Base-by-base conservation (phyloP, 2,329 filamentous ascomycete species). In the Lecanicillium sp. region DNA sequence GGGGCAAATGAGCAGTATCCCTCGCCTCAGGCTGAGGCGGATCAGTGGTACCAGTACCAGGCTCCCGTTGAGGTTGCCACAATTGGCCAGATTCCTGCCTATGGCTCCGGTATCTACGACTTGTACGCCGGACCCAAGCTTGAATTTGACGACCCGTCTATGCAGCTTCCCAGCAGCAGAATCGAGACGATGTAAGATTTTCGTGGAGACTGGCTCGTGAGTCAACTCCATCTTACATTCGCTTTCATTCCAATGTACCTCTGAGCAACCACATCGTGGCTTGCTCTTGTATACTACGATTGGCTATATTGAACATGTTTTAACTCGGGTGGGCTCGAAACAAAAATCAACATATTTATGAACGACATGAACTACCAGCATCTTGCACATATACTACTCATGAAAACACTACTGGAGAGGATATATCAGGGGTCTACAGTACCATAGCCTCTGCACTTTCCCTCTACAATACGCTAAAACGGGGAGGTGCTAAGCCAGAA, bases 41-140 rank as follows among this genome's bases (percentile, higher is more conserved):
- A 71, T 33, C 64, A 68, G 16, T 79, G 75, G 72, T 76, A 74
- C 45, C 63, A 68, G 22, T 79, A 77, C 48, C 73, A 78, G 48
- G 51, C 71, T 9, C 73, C 73, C 0, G 68, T 75, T n/a, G 73
- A 73, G 51, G 70, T 78, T 31, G 56, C 69, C 32, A 71, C 67
- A 33, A 73, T 77, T 38, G 65, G 71, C 14, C 65, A 70, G 45
- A 48, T 75, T 4, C 68, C 70, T 11, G 58, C 66, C 6, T 77
- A 69, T 42, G 64, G 65, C 5, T 59, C 67, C 14, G 62, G 59
- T n/a, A 60, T 72, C 13, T 72, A 71, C 45, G 70, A 74, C 45
- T 57, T 70, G 2, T 80, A 73, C 65, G 57, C 51, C 12, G 55
- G 50, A 3, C 63, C 65, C 30, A 79, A 80, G 59, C 57, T 74